Evolutionary conservation across 2,329 filamentous ascomycete species (phyloP), one percentile per base, ranked within the genome.

Genomic region (Epichloe brachyelytri): DNA sequence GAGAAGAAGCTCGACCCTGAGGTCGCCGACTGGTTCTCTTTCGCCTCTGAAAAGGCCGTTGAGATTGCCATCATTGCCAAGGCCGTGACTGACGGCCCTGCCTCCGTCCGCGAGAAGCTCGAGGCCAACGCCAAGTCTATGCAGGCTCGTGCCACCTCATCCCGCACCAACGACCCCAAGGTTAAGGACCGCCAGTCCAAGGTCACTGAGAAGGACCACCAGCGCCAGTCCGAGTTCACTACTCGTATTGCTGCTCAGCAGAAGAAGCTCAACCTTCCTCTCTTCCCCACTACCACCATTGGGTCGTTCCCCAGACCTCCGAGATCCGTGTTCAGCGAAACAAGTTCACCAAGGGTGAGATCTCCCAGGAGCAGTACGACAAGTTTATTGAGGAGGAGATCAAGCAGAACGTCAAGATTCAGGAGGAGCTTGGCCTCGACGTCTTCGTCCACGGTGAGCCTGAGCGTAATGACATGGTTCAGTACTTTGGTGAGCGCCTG

Each of bases 331-430:
- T 94, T 63, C 83, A 90, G 75, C 87, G 93, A 67, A 95, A 93
- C 82, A 95, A 93, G 80, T 88, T 96, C 78, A 95, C 90, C 79
- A 98, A 98, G 85, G 86, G 86, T 67, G 90, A 97, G 73, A 97
- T 98, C 72, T 90, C 85, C 48, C 78, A 83, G 62, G 79, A 84
- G 67, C 76, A 97, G 76, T 98, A 98, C 73, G 93, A 98, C 77
- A 86, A 88, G 73, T 98, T 98, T 80, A 98, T 98, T 63, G 88
- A 97, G 81, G 86, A 95, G 79, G 93, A 98, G 82, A 98, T 98
- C 63, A 78, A 88, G 65, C 85, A 94, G 57, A 88, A 91, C 67
- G 81, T 98, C 74, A 87, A 89, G 79, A 87, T 97, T 72, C 93
- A 98, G 77, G 89, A 97, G 65, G 93, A 97, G 77, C 90, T 98